Base-by-base conservation (phyloP, 73 alveolate species). In the Breviolum minutum region DNA sequence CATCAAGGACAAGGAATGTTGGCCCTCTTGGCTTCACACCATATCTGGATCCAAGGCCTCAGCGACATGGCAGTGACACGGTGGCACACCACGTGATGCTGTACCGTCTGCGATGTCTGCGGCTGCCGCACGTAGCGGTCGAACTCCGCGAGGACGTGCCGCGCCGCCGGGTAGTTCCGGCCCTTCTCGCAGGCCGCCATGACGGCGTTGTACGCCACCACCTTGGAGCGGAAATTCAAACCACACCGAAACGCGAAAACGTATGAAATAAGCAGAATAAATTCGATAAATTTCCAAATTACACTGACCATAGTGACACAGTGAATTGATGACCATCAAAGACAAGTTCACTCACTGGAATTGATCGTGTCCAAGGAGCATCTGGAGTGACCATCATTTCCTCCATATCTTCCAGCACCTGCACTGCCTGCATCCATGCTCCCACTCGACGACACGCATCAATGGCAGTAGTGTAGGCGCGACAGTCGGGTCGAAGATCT, bases 181-280 rank as follows among this genome's bases (percentile, higher is more conserved):
- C 96, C 96, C 87, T 90, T 90, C 96, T 90, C 96, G 62, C 96
- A 90, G 29, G 96, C 96, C 17, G 96, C 80, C 96, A 90, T 90
- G 63, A 90, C 87, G 30, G 96, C 68, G 54, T 90, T 90, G 96
- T 90, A 90, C n/a, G 96, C 68, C 96, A 90, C 66, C n/a, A 90
- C 96, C 96, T 90, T 0, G 1, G 94, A 81, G 29, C 27, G n/a
- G n/a, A n/a, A n/a, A n/a, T n/a, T n/a, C n/a, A n/a, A n/a, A n/a
- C n/a, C n/a, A n/a, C n/a, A n/a, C n/a, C n/a, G n/a, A n/a, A n/a
- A n/a, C n/a, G n/a, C n/a, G n/a, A n/a, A n/a, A n/a, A n/a, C n/a
- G n/a, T n/a, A n/a, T n/a, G n/a, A n/a, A n/a, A n/a, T n/a, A n/a
- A n/a, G n/a, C n/a, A n/a, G n/a, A n/a, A n/a, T n/a, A n/a, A n/a